A percentile compares a stretch with the other conserved stretches of the same genome.
Conservation (phyloP, 2,329 filamentous ascomycete species). For the Venturia pyrina region DNA sequence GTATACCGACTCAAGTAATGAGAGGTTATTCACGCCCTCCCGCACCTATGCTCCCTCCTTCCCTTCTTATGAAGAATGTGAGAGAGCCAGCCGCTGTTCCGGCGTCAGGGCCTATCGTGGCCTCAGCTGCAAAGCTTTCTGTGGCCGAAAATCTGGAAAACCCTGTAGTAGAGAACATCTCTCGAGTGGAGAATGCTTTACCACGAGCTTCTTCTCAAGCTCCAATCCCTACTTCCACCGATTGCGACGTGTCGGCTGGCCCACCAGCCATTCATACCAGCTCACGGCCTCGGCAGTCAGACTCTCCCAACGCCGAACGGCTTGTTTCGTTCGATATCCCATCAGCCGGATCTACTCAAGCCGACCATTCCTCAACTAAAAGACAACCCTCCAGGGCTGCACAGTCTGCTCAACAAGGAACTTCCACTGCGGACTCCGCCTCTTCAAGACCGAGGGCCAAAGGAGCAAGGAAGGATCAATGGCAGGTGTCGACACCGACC, state of each 20-base stretch:
- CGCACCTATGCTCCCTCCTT: background rate
- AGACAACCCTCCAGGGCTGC: background rate
- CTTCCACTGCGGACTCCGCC: background rate
- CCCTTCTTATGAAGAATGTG: background rate
- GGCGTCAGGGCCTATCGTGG: background rate
- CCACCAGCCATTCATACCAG: background rate
- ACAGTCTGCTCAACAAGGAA: background rate
- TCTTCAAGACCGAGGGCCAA: background rate
- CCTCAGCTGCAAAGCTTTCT: background rate
- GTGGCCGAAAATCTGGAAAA: background rate
- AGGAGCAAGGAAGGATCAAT: slow-evolving; percentile 1
- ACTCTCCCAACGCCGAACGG: background rate
- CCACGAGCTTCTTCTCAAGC: background rate
- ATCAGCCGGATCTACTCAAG: background rate
- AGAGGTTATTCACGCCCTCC: background rate
- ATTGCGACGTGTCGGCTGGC: background rate
- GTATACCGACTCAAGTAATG: background rate
- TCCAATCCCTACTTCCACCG: background rate
- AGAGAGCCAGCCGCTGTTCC: background rate
- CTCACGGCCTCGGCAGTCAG: background rate
- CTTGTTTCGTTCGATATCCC: background rate
- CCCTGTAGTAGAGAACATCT: background rate
- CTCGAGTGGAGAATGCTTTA: background rate
- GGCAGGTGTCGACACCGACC: slow-evolving; percentile 8
- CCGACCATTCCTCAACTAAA: background rate